These are phyloP conservation scores for Parastagonospora nodorum DNA, from an alignment of 2,329 filamentous ascomycete genomes.

Conservation along the genomic window DNA sequence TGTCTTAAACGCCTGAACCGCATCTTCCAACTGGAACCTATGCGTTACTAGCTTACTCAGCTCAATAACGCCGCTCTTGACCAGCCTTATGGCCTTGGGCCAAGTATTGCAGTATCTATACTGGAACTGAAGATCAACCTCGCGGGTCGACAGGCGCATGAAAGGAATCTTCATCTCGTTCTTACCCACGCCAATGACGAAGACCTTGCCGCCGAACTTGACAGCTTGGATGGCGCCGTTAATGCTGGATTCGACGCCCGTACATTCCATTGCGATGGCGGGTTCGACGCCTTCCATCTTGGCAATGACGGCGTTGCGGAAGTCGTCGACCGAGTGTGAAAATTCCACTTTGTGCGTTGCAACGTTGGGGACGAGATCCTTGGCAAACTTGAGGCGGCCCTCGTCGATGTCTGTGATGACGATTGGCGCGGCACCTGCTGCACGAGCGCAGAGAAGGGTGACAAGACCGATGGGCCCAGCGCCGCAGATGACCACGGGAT, in stretches of 20 bases:
- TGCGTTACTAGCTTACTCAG: conserved; percentile 85
- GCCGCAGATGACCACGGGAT: conserved; percentile 86
- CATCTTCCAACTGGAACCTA: conserved; percentile 82
- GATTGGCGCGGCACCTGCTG: conserved; percentile 86
- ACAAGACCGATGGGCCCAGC: conserved; percentile 94
- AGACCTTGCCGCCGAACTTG: conserved; percentile 96
- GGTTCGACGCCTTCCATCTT: conserved; percentile 81
- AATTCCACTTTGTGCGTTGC: conserved; percentile 77
- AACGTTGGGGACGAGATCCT: conserved; percentile 78
- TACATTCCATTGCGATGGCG: conserved; percentile 85
- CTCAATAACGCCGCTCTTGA: conserved; percentile 83
- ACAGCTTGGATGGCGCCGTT: conserved; percentile 83
- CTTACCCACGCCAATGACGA: conserved; percentile 93
- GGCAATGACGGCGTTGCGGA: conserved; percentile 69
- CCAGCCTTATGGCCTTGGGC: conserved; percentile 87
- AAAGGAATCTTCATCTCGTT: conserved; percentile 96
- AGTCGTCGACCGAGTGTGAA: conserved; percentile 63
- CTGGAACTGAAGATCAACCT: conserved; percentile 95
- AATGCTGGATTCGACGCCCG: conserved; percentile 89
- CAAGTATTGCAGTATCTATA: conserved; percentile 97
- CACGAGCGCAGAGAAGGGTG: conserved; percentile 80
- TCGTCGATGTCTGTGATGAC: conserved; percentile 96
- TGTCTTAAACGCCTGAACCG: conserved; percentile 84
- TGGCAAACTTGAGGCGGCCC: conserved; percentile 81
- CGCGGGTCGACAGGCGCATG: conserved; percentile 87